These are phyloP conservation scores for Suhomyces chickasaworum DNA, from an alignment of 1,139 yeast species.

Conservation along the genomic window DNA sequence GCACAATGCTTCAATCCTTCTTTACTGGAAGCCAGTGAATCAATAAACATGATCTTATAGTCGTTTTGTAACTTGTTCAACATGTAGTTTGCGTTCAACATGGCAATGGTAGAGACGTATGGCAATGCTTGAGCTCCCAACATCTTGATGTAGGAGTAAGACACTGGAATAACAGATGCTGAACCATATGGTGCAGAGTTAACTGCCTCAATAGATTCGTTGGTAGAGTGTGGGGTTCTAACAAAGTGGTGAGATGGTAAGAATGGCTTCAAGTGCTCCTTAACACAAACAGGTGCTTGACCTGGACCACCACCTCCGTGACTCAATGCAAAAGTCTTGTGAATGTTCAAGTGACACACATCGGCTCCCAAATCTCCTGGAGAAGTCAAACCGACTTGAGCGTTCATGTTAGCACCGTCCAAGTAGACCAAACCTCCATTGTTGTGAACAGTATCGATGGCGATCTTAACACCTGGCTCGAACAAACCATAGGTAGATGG, in stretches of 20 bases:
- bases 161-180: slow-evolving; percentile 88
- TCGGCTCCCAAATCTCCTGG: slow-evolving; percentile 99
- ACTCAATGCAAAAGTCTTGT: slow-evolving; percentile 95
- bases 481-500: slow-evolving; percentile 97
- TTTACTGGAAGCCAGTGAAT: slow-evolving; percentile 43
- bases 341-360: slow-evolving; percentile 94
- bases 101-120: slow-evolving; percentile 82
- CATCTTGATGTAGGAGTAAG: slow-evolving; percentile 92
- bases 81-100: slow-evolving; percentile 96
- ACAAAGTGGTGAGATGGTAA: slow-evolving; percentile 77
- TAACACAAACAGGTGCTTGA: slow-evolving; percentile 97
- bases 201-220: slow-evolving; percentile 70
- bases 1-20: slow-evolving; percentile 79
- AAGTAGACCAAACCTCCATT: slow-evolving; percentile 94
- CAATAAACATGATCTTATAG: slow-evolving; percentile 76
- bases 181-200: slow-evolving; percentile 96
- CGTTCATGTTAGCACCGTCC: slow-evolving; percentile 99
- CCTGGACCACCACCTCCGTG: slow-evolving; percentile 99
- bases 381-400: slow-evolving; percentile 95
- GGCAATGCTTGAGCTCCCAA: slow-evolving; percentile 87
- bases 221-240: slow-evolving; percentile 56
- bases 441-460: slow-evolving; percentile 79
- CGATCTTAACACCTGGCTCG: slow-evolving; percentile 86
- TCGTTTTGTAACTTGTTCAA: slow-evolving; percentile 70
- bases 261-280: slow-evolving; percentile 75